These are phyloP conservation scores for Ophiostoma quercus DNA, from an alignment of 2,329 filamentous ascomycete genomes.

Conservation along the genomic window DNA sequence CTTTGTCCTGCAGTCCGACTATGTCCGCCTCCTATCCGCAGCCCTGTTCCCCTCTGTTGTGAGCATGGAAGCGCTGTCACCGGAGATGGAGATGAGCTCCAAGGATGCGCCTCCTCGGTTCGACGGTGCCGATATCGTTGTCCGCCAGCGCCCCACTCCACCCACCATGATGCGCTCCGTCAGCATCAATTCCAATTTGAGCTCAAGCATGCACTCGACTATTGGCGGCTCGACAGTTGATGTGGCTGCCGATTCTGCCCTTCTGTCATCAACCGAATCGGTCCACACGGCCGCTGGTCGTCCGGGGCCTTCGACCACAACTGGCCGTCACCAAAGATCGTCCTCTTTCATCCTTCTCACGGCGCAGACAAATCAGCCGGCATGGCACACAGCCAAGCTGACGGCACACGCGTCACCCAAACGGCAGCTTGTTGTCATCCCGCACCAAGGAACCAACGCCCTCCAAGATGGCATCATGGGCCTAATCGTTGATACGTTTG, in stretches of 20 bases:
- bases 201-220: slow-evolving; percentile 25
- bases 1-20: slow-evolving; percentile 73
- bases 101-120: slow-evolving; percentile 76
- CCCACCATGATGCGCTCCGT: slow-evolving; percentile 65
- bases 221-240: slow-evolving; percentile 19
- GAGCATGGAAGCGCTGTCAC: slow-evolving; percentile 73
- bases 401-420: slow-evolving; percentile 57
- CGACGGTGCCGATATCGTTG: slow-evolving; percentile 77
- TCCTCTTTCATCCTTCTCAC: slow-evolving; percentile 91
- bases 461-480: slow-evolving; percentile 73
- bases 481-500: slow-evolving; percentile 72
- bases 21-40: slow-evolving; percentile 70
- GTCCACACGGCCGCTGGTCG: background rate
- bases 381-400: slow-evolving; percentile 57
- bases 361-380: slow-evolving; percentile 56
- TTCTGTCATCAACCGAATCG: slow-evolving; percentile 41
- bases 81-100: slow-evolving; percentile 82
- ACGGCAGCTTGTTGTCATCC: slow-evolving; percentile 40
- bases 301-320: background rate
- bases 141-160: slow-evolving; percentile 64
- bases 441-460: slow-evolving; percentile 56
- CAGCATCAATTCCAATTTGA: slow-evolving; percentile 36
- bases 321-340: slow-evolving; percentile 58
- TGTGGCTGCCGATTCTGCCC: slow-evolving; percentile 16
- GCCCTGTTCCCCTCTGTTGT: slow-evolving; percentile 85